Conservation (phyloP, 805 yeast genomes). For the Ogataea paradorogensis region DNA sequence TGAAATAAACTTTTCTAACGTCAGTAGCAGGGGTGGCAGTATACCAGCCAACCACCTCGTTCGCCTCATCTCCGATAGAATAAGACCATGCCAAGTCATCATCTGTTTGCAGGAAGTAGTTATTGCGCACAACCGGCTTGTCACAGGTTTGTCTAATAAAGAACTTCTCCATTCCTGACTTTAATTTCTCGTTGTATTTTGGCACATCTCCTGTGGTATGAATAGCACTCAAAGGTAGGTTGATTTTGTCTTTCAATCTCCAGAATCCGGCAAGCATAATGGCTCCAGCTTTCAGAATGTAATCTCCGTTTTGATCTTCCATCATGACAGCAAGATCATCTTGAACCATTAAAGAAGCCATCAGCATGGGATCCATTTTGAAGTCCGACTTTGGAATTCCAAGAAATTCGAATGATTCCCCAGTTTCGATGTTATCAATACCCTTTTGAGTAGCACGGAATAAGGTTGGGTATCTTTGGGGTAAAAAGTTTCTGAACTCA, state of each 20-base stretch:
- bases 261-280: slow-evolving; percentile 68
- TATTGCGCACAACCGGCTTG: slow-evolving; percentile 64
- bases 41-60: slow-evolving; percentile 58
- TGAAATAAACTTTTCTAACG: slow-evolving; percentile 47
- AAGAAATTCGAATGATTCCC: slow-evolving; percentile 44
- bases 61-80: slow-evolving; percentile 58
- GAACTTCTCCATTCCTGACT: slow-evolving; percentile 64
- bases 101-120: slow-evolving; percentile 65
- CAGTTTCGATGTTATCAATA: slow-evolving; percentile 49
- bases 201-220: slow-evolving; percentile 72
- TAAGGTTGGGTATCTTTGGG: slow-evolving; percentile 55
- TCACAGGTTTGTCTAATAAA: slow-evolving; percentile 55
- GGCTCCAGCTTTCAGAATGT: slow-evolving; percentile 57
- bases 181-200: slow-evolving; percentile 54
- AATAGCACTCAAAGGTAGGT: slow-evolving; percentile 52
- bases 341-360: slow-evolving; percentile 56
- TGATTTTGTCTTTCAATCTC: slow-evolving; percentile 60
- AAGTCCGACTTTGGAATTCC: slow-evolving; percentile 30
- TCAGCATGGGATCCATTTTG: slow-evolving; percentile 54
- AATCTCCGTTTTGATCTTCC: slow-evolving; percentile 56
- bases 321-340: slow-evolving; percentile 69
- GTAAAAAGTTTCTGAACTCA: slow-evolving; percentile 52
- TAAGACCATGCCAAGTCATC: slow-evolving; percentile 60
- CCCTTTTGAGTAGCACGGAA: slow-evolving; percentile 47
- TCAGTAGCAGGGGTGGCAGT: slow-evolving; percentile 52